Evolutionary conservation across 148 eudicot species (phyloP).

Genomic region (Arbutus unedo): DNA sequence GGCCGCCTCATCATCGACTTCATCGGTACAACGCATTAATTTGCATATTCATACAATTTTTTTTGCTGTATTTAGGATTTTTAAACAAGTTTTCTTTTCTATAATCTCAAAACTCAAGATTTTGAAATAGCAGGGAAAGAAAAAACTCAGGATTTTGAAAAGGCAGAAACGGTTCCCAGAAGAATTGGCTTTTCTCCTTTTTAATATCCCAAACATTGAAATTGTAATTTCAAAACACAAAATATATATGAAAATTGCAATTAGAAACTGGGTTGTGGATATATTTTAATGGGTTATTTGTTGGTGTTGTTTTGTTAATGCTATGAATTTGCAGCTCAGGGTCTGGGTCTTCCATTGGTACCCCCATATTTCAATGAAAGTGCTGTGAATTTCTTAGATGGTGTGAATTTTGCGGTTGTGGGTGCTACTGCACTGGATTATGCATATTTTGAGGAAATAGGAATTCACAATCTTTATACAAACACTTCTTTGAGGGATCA

Average conservation of each 20-base stretch:
- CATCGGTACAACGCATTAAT: slow-evolving; percentile 32
- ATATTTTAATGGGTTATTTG: no score
- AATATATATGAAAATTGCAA: no score
- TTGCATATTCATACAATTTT: no score
- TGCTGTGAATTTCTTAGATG: slow-evolving; percentile 26
- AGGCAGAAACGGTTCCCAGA: no score
- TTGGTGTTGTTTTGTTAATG: neutral
- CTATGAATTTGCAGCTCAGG: slow-evolving; percentile 24
- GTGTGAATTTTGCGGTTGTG: slow-evolving; percentile 47
- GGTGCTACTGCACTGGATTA: slow-evolving; percentile 36
- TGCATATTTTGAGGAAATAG: slow-evolving; percentile 17
- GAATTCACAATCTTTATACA: slow-evolving; percentile 13
- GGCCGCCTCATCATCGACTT: slow-evolving; percentile 48
- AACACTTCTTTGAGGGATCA: slow-evolving; percentile 32
- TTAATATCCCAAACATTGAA: no score
- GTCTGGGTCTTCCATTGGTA: slow-evolving; percentile 29
- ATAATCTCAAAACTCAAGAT: no score
- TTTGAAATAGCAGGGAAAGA: no score
- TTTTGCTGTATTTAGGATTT: neutral
- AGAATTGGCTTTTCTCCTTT: no score
- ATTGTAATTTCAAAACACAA: no score
- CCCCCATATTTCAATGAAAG: slow-evolving; percentile 28
- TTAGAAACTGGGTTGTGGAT: neutral
- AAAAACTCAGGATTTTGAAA: no score
- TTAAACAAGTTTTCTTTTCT: neutral